These are phyloP conservation scores for Aspergillus sojae DNA, from an alignment of 2,329 filamentous ascomycete genomes.

Conservation along the genomic window DNA sequence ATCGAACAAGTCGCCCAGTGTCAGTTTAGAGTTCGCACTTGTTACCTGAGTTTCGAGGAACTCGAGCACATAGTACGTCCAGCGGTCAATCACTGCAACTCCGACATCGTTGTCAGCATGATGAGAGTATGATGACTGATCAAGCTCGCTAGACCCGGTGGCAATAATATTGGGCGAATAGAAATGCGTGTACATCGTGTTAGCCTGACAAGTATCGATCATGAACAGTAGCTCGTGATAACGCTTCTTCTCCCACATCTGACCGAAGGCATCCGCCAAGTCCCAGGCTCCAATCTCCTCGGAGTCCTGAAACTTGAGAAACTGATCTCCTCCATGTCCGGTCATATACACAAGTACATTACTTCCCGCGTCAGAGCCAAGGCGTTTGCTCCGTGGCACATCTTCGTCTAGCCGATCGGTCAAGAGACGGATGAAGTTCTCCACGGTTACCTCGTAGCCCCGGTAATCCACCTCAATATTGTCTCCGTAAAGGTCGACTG, in stretches of 20 bases:
- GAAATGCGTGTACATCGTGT: constrained; percentile 98
- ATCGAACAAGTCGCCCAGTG: constrained; percentile 91
- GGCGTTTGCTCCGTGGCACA: constrained; percentile 89
- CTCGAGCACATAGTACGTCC: constrained; percentile 98
- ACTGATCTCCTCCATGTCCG: constrained; percentile 95
- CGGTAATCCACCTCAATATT: constrained; percentile 99
- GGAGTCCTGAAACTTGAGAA: constrained; percentile 96
- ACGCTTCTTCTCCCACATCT: constrained; percentile 99
- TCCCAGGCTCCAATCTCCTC: constrained; percentile 98
- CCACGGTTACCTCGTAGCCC: constrained; percentile 97
- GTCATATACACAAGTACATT: constrained; percentile 99
- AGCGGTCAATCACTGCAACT: constrained; percentile 96
- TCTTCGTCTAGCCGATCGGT: constrained; percentile 94
- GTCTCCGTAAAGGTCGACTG: constrained; percentile 94
- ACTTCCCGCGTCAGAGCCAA: constrained; percentile 91
- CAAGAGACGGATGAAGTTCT: constrained; percentile 95
- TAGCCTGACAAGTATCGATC: constrained; percentile 99
- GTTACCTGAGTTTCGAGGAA: constrained; percentile 90
- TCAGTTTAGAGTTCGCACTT: constrained; percentile 83
- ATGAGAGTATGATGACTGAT: constrained; percentile 95
- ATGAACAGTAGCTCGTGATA: constrained; percentile 99
- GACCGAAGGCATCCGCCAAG: constrained; percentile 93
- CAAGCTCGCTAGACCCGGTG: constrained; percentile 92
- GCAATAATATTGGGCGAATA: constrained; percentile 98
- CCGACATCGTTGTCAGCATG: constrained; percentile 98